These are phyloP conservation scores for Cladophialophora chaetospira DNA, from an alignment of 2,329 filamentous ascomycete genomes.

Conservation along the genomic window DNA sequence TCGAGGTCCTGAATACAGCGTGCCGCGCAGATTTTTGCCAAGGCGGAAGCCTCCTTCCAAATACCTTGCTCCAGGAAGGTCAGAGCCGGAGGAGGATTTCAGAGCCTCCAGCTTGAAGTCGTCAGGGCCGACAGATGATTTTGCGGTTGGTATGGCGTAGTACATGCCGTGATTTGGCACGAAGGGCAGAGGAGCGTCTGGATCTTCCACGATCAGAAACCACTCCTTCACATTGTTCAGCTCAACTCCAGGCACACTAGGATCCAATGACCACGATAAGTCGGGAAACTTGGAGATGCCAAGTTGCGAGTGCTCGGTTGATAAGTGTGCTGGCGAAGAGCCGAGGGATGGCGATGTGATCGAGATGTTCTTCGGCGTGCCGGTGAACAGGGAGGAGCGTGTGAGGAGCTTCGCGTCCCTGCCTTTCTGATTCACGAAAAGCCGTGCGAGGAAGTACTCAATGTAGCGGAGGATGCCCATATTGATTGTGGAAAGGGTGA, in stretches of 20 bases:
- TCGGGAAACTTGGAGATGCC: slow-evolving; percentile 46
- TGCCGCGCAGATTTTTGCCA: slow-evolving; percentile 45
- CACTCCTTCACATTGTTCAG: slow-evolving; percentile 45
- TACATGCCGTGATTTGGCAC: slow-evolving; percentile 52
- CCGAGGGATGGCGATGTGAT: slow-evolving; percentile 38
- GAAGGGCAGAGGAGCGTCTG: slow-evolving; percentile 49
- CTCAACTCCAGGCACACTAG: slow-evolving; percentile 29
- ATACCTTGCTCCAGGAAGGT: neutral
- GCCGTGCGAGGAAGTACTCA: slow-evolving; percentile 22
- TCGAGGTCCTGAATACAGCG: slow-evolving; percentile 50
- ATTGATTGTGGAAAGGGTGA: neutral
- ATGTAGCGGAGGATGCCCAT: slow-evolving; percentile 20
- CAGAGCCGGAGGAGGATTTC: neutral
- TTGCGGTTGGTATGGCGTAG: slow-evolving; percentile 43
- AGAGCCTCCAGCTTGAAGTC: slow-evolving; percentile 44
- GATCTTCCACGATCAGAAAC: slow-evolving; percentile 52
- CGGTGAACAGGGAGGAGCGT: slow-evolving; percentile 5
- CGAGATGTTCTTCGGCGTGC: slow-evolving; percentile 16
- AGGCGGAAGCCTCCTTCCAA: slow-evolving; percentile 51
- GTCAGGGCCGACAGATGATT: slow-evolving; percentile 38
- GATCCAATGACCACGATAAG: slow-evolving; percentile 43
- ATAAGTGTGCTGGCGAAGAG: slow-evolving; percentile 37
- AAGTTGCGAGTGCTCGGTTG: slow-evolving; percentile 43
- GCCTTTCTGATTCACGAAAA: slow-evolving; percentile 13
- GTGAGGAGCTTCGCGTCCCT: slow-evolving; percentile 24